Conservation (phyloP, 768 basidiomycete species). For the Ephemerocybe angulata region DNA sequence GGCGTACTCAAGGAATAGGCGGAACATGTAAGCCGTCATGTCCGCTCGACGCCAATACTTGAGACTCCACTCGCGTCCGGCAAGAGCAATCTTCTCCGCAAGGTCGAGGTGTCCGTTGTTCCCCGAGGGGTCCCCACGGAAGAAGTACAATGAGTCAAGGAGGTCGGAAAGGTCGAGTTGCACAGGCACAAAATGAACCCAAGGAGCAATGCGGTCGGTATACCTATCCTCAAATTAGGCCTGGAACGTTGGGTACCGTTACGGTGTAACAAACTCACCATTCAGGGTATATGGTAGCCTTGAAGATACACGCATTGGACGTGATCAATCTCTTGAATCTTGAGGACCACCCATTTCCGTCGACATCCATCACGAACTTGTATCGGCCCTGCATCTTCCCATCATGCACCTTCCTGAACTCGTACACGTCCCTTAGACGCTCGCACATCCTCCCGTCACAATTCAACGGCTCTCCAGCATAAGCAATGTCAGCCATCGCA, state of each 20-base stretch:
- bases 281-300: slow-evolving; percentile 70
- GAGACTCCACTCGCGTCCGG: slow-evolving; percentile 50
- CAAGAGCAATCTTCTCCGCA: slow-evolving; percentile 42
- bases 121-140: slow-evolving; percentile 55
- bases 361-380: slow-evolving; percentile 23
- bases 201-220: slow-evolving; percentile 54
- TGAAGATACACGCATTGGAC: slow-evolving; percentile 61
- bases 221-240: no score
- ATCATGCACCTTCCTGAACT: slow-evolving; percentile 43
- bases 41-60: slow-evolving; percentile 50
- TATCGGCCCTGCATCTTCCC: slow-evolving; percentile 43
- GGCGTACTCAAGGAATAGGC: slow-evolving; percentile 20
- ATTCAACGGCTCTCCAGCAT: slow-evolving; percentile 40
- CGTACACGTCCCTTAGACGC: slow-evolving; percentile 42
- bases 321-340: slow-evolving; percentile 65
- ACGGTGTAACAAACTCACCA: no score
- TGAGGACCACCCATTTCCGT: slow-evolving; percentile 69
- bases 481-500: slow-evolving; percentile 57
- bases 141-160: slow-evolving; percentile 69
- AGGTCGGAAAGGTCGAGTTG: slow-evolving; percentile 61
- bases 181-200: slow-evolving; percentile 73
- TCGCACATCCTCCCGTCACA: slow-evolving; percentile 44
- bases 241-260: not conserved
- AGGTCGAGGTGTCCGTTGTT: slow-evolving; percentile 54
- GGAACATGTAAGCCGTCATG: slow-evolving; percentile 47